phyloP scores from a whole-genome alignment of 345 rosid genomes.

The Sisymbrium altissimum region DNA sequence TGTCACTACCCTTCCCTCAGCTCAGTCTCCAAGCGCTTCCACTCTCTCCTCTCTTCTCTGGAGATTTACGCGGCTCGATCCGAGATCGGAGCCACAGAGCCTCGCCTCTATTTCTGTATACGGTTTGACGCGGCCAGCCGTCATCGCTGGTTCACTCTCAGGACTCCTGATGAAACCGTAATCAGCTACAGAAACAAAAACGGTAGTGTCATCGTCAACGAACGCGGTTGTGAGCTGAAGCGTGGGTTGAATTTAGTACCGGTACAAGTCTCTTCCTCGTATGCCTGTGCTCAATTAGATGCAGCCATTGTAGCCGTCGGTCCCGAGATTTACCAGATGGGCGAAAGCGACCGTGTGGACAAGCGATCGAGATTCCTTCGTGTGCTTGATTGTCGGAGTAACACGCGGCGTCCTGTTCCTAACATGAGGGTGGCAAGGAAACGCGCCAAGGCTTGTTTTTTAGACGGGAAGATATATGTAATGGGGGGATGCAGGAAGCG shows the following conservation, averaged over 20 bases:
- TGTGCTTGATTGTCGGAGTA: neutral
- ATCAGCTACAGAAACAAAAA: neutral
- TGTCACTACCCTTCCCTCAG: slow-evolving; percentile 47
- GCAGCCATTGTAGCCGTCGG: slow-evolving; percentile 38
- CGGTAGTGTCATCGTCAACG: neutral
- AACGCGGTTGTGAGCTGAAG: neutral
- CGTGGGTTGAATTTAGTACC: neutral
- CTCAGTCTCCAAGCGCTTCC: slow-evolving; percentile 51
- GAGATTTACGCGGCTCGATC: slow-evolving; percentile 50
- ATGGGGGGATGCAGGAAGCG: slow-evolving; percentile 1
- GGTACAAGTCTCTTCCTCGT: neutral
- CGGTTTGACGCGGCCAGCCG: neutral
- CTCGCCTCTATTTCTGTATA: slow-evolving; percentile 50
- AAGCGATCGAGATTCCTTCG: neutral
- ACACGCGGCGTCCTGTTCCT: neutral
- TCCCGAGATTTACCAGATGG: slow-evolving; percentile 47
- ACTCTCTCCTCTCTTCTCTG: slow-evolving; percentile 48
- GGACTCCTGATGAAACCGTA: slow-evolving; percentile 18
- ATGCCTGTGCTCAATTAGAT: neutral
- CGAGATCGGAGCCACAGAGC: slow-evolving; percentile 37
- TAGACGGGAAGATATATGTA: slow-evolving; percentile 52
- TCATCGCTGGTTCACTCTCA: neutral
- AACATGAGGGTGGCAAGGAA: slow-evolving; percentile 49
- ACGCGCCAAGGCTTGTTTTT: slow-evolving; percentile 45
- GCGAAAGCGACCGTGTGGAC: slow-evolving; percentile 31